Evolutionary conservation across 1,139 yeast genomes (phyloP).

Genomic region (Oligophagozyma castellii): DNA sequence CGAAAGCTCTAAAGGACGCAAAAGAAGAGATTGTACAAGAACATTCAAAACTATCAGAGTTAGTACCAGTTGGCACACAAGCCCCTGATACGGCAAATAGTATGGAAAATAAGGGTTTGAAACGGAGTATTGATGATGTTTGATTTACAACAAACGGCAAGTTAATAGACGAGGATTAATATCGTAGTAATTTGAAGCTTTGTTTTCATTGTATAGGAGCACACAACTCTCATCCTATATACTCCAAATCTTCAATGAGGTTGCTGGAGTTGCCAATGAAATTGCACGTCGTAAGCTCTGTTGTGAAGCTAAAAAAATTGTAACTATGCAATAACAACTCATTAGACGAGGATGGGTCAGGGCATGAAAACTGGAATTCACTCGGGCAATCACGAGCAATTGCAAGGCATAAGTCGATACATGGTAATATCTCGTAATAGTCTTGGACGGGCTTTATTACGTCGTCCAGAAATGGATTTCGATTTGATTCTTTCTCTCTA

Average conservation of each 20-base stretch:
- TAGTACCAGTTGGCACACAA: too few species aligned
- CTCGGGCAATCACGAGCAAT: conserved; percentile 80
- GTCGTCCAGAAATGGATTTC: conserved; percentile 48
- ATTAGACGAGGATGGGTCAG: conserved; percentile 27
- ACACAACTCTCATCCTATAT: too few species aligned
- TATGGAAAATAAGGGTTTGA: too few species aligned
- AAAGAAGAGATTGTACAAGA: too few species aligned
- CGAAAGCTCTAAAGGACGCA: conserved; percentile 17
- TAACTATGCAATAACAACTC: conserved; percentile 34
- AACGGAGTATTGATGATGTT: too few species aligned
- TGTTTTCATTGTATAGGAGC: too few species aligned
- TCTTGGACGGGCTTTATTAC: conserved; percentile 41
- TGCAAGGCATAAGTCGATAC: conserved; percentile 65
- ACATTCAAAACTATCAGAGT: too few species aligned
- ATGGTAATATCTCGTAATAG: conserved; percentile 77
- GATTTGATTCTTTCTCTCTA: conserved; percentile 39
- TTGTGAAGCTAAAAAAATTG: conserved; percentile 28
- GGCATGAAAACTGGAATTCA: conserved; percentile 62
- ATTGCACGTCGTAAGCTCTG: conserved; percentile 33
- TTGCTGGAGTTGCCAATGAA: conserved; percentile 28
- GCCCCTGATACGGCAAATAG: too few species aligned
- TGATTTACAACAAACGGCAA: too few species aligned
- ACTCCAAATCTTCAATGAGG: too few species aligned
- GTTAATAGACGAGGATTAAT: too few species aligned
- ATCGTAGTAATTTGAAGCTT: too few species aligned